Conservation (phyloP, 1,284 basidiomycete species). For the Ganoderma resinaceum region DNA sequence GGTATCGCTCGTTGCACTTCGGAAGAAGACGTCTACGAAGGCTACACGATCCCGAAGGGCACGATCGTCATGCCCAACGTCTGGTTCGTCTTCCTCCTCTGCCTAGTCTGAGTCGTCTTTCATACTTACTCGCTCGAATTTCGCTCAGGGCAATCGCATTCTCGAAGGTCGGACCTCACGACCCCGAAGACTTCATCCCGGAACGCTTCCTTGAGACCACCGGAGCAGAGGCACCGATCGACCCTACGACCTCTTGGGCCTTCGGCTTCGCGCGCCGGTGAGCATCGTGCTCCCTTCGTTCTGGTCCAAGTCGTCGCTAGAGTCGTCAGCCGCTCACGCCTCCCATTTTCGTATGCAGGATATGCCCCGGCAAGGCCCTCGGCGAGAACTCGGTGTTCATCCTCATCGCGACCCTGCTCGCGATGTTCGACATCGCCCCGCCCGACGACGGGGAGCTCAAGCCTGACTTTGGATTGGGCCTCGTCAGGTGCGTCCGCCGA, state of each 20-base stretch:
- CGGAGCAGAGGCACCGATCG: conserved; percentile 11
- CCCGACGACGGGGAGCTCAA: conserved; percentile 18
- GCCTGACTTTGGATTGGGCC: conserved; percentile 19
- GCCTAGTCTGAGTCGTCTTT: background rate
- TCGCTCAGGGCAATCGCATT: conserved; percentile 35
- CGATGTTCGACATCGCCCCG: conserved; percentile 33
- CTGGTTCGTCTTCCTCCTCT: conserved; percentile 15
- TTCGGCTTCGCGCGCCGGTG: conserved; percentile 35
- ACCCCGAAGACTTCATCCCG: conserved; percentile 36
- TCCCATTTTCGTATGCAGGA: conserved; percentile 16
- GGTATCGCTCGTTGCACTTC: conserved; percentile 25
- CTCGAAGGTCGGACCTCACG: conserved; percentile 29
- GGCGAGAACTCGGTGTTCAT: conserved; percentile 37
- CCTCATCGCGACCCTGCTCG: conserved; percentile 31
- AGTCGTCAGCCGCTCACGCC: background rate
- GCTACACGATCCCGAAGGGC: conserved; percentile 29
- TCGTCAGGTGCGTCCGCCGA: conserved; percentile 25
- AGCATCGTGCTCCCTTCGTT: background rate
- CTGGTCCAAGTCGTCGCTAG: background rate
- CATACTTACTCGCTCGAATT: background rate
- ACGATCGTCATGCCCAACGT: conserved; percentile 30
- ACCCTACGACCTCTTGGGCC: conserved; percentile 22
- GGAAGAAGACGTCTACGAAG: conserved; percentile 29
- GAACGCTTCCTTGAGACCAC: conserved; percentile 33
- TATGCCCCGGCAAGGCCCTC: conserved; percentile 37